Evolutionary conservation across 2,329 filamentous ascomycete genomes (phyloP).

Genomic region (Lachnellula hyalina): DNA sequence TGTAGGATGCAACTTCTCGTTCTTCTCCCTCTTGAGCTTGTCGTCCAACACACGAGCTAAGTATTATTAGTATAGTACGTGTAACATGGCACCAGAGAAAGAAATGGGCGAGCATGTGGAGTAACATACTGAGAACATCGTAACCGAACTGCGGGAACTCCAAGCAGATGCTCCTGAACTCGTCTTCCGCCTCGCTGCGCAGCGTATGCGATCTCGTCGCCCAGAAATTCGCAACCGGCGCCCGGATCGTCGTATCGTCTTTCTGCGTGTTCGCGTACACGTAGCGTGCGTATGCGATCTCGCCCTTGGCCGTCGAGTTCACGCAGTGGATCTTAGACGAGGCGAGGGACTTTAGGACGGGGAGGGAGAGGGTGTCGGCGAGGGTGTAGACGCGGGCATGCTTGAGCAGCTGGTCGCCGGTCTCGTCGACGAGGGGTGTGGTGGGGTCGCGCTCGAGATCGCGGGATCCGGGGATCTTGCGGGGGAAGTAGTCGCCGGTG

Average conservation of each 20-base stretch:
- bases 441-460: slow-evolving; percentile 64
- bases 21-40: slow-evolving; percentile 59
- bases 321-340: slow-evolving; percentile 90
- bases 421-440: slow-evolving; percentile 63
- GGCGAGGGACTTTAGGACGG: slow-evolving; percentile 66
- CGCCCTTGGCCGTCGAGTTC: slow-evolving; percentile 79
- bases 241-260: slow-evolving; percentile 69
- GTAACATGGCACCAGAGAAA: neutral
- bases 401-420: slow-evolving; percentile 77
- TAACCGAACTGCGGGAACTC: slow-evolving; percentile 90
- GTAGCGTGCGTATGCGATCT: slow-evolving; percentile 88
- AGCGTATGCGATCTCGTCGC: slow-evolving; percentile 74
- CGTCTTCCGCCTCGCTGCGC: slow-evolving; percentile 77
- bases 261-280: slow-evolving; percentile 72
- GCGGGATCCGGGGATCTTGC: slow-evolving; percentile 56
- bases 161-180: slow-evolving; percentile 80
- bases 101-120: neutral
- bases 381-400: slow-evolving; percentile 89
- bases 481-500: slow-evolving; percentile 81
- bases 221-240: slow-evolving; percentile 87
- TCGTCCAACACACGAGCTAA: slow-evolving; percentile 59
- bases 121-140: slow-evolving; percentile 71
- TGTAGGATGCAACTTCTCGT: slow-evolving; percentile 46
- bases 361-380: slow-evolving; percentile 69
- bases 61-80: slow-evolving; percentile 13